Percentiles rank a stretch among this genome's conserved stretches.
These are phyloP conservation scores for Arthroderma uncinatum DNA, from an alignment of 2,329 filamentous ascomycete genomes.

Conservation along the genomic window DNA sequence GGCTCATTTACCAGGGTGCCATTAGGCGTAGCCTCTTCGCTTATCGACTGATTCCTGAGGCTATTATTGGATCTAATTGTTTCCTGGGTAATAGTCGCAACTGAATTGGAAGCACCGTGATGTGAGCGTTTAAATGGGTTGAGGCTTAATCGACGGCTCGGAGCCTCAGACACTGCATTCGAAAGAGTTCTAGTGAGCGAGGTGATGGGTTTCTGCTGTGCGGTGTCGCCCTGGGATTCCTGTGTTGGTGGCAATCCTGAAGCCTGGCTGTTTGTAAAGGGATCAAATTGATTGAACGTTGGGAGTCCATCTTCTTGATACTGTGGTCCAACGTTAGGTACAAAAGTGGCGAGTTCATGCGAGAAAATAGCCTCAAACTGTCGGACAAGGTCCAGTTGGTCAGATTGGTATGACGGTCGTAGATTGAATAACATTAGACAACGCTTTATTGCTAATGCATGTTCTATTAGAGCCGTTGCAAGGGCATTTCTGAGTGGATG, in stretches of 20 bases:
- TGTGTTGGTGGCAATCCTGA: constrained; percentile 17
- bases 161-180: background rate
- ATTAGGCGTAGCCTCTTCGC: constrained; percentile 16
- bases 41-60: constrained; percentile 5
- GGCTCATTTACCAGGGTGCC: constrained; percentile 7
- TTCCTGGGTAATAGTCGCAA: constrained; percentile 24
- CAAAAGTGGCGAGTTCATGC: constrained; percentile 53
- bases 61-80: constrained; percentile 5
- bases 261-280: constrained; percentile 17
- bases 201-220: constrained; percentile 25
- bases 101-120: constrained; percentile 28
- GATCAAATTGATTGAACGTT: constrained; percentile 27
- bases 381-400: constrained; percentile 29
- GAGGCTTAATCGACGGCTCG: constrained; percentile 29
- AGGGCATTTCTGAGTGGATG: constrained; percentile 63
- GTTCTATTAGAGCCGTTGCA: constrained; percentile 75
- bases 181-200: background rate
- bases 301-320: constrained; percentile 36
- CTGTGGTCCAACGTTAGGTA: constrained; percentile 36
- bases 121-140: constrained; percentile 35
- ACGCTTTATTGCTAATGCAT: constrained; percentile 76
- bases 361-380: constrained; percentile 40
- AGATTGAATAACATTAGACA: constrained; percentile 58
- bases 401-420: constrained; percentile 44
- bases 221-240: constrained; percentile 17